Conservation (phyloP, 2,329 filamentous ascomycete species). For the Atkinsonella texensis region DNA sequence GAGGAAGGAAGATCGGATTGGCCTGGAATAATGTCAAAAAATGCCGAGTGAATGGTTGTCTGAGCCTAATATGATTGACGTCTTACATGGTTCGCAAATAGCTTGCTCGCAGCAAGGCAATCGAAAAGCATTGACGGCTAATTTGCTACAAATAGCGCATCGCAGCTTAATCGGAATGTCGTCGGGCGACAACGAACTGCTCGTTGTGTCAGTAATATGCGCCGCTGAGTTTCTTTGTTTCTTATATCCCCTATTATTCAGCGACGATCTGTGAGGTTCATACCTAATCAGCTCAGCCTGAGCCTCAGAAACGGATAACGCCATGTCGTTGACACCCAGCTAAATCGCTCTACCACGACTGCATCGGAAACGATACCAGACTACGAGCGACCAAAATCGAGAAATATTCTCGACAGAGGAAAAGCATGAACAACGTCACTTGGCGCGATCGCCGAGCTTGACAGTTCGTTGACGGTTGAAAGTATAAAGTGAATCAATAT, state of each 20-base stretch:
- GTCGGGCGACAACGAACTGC: slow-evolving; percentile 63
- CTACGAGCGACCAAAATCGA: neutral
- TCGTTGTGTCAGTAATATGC: slow-evolving; percentile 8
- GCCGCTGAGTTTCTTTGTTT: neutral
- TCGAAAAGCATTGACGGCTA: slow-evolving; percentile 83
- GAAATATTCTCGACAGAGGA: neutral
- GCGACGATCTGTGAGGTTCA: slow-evolving; percentile 7
- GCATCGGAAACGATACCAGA: slow-evolving; percentile 7
- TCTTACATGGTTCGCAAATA: slow-evolving; percentile 75
- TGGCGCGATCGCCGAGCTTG: slow-evolving; percentile 2
- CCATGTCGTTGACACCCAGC: slow-evolving; percentile 19
- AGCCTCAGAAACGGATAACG: slow-evolving; percentile 31
- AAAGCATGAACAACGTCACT: neutral
- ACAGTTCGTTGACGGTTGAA: slow-evolving; percentile 2
- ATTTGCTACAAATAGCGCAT: slow-evolving; percentile 84
- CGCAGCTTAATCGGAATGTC: slow-evolving; percentile 93
- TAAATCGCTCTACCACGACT: slow-evolving; percentile 5
- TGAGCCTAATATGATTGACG: neutral
- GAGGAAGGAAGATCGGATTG: slow-evolving; percentile 64
- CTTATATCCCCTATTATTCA: neutral
- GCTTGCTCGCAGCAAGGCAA: slow-evolving; percentile 91
- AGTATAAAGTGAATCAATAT: slow-evolving; percentile 5
- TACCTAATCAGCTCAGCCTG: slow-evolving; percentile 49
- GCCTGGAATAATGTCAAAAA: slow-evolving; percentile 35
- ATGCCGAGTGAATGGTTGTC: neutral